Evolutionary conservation across 108 stramenopile species (phyloP).

Genomic region (Cyclotella cryptica): DNA sequence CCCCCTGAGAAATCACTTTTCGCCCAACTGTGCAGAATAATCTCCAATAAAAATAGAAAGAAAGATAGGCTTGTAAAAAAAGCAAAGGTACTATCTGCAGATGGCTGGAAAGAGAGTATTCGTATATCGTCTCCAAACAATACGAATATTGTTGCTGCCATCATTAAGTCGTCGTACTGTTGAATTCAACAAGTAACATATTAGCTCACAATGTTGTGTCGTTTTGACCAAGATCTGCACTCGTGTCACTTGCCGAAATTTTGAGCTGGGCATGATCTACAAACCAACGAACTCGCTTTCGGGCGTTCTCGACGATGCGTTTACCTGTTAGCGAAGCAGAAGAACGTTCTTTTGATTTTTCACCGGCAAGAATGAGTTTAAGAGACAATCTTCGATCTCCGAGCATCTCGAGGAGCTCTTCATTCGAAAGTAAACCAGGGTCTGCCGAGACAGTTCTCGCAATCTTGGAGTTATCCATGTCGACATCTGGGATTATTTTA

Average conservation of each 20-base stretch:
- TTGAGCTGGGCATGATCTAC: slow-evolving; percentile 55
- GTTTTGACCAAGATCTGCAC: neutral
- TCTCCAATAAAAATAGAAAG: slow-evolving; percentile 61
- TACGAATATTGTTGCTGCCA: slow-evolving; percentile 66
- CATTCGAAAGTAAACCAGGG: slow-evolving; percentile 56
- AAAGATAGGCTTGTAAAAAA: slow-evolving; percentile 60
- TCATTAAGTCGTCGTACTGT: slow-evolving; percentile 69
- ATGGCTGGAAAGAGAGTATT: slow-evolving; percentile 51
- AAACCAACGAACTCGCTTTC: slow-evolving; percentile 53
- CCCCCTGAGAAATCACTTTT: slow-evolving; percentile 61
- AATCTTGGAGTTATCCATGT: neutral
- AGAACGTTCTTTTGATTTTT: slow-evolving; percentile 13
- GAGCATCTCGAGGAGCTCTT: slow-evolving; percentile 46
- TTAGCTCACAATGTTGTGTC: neutral
- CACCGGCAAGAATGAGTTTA: slow-evolving; percentile 39
- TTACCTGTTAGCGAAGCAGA: neutral
- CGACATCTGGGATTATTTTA: slow-evolving; percentile 2
- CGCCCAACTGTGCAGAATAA: slow-evolving; percentile 56
- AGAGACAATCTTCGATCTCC: slow-evolving; percentile 44
- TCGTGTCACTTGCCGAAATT: slow-evolving; percentile 51
- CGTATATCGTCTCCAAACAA: slow-evolving; percentile 70
- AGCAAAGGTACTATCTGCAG: slow-evolving; percentile 59
- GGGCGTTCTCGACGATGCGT: slow-evolving; percentile 12
- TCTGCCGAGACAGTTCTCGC: slow-evolving; percentile 59
- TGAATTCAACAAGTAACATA: neutral